Conservation (phyloP, 164 flowering plant species). For the Tetracentron sinense region DNA sequence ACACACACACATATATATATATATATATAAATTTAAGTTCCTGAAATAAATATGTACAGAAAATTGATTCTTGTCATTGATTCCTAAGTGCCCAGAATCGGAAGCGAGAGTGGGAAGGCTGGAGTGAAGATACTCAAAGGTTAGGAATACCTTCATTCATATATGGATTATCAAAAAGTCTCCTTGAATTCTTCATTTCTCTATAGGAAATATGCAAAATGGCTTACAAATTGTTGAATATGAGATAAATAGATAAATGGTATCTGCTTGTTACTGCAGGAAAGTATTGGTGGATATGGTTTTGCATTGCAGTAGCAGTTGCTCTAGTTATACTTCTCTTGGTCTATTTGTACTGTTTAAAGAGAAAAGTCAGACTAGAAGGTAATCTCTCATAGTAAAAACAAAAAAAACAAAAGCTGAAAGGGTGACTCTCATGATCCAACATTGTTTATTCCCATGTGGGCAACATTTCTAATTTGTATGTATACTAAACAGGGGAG, state of each 20-base stretch:
- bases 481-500: background rate
- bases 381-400: background rate
- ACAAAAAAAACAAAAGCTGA: background rate
- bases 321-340: background rate
- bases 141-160: too few species aligned
- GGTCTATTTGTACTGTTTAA: background rate
- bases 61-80: too few species aligned
- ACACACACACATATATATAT: too few species aligned
- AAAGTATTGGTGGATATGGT: slow-evolving; percentile 10
- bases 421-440: background rate
- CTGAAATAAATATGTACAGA: too few species aligned
- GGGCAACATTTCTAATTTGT: background rate
- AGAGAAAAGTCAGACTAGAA: slow-evolving; percentile 6
- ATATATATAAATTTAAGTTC: too few species aligned
- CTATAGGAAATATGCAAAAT: background rate
- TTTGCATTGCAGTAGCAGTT: background rate
- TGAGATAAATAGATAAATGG: too few species aligned
- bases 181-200: background rate
- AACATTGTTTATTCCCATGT: background rate
- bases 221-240: background rate
- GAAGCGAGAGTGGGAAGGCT: too few species aligned
- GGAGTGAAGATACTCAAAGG: too few species aligned
- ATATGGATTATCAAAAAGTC: too few species aligned
- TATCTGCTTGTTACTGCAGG: too few species aligned
- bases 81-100: too few species aligned